Evolutionary conservation across 805 yeast genomes (phyloP), one percentile per base, ranked within the genome.

Genomic region (Torulaspora maleeae): DNA sequence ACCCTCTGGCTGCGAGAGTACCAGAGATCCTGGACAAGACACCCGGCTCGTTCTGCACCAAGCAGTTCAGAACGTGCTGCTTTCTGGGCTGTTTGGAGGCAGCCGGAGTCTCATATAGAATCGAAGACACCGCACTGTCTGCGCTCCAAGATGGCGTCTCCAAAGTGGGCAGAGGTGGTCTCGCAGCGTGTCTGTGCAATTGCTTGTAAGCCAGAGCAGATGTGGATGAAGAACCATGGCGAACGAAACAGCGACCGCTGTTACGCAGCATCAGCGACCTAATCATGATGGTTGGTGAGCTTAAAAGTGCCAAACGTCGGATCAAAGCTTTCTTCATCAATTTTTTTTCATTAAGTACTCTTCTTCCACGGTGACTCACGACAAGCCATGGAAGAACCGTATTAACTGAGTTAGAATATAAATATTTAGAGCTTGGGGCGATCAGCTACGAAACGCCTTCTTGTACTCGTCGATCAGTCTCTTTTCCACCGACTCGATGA

Each of bases 31-130:
- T 79, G 28, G 95, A 83, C 59, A 93, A 74, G 37, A 93, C 99
- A 76, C 99, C 99, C 6, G 99, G 98, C 71, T 93, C 99, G 68
- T 93, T 91, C 71, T 93, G 98, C 13, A 93, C 99, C 63, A 93
- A 76, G 72, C 99, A 93, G 76, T 91, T 93, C 65, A 93, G 76
- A 36, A 93, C 95, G 59, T 93, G 99, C 60, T 86, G 86, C 55
- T 84, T 82, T 56, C 77, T 74, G 34, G 89, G 86, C 30, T 83
- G 79, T 36, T 54, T 64, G 16, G 69, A 61, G 11, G 74, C 76
- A 15, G 70, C 56, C 40, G 78, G 99, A 2, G 96, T 87, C 66
- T 93, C 98, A 70, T 90, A 91, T 53, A 93, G 74, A 55, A 93
- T 93, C 10, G 97, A 88, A 10, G 96, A 85, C 35, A 93, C 97